Evolutionary conservation across 768 basidiomycete species (phyloP).

Genomic region (Boletus coccyginus): DNA sequence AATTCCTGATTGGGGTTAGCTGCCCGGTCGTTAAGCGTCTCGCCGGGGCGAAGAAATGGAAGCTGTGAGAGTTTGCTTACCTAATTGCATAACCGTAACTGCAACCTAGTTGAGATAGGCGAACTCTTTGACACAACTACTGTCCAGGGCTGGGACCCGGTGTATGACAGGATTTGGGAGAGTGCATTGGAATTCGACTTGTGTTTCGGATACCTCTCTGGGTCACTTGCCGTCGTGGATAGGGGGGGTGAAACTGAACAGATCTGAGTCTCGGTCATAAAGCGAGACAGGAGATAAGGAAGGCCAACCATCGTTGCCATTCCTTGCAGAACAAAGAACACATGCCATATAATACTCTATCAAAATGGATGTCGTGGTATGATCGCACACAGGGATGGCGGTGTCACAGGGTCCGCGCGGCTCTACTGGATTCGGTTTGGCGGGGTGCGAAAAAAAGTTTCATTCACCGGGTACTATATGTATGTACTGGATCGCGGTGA

Average conservation of each 20-base stretch:
- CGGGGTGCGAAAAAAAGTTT: constrained; percentile 20
- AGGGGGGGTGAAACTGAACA: not conserved
- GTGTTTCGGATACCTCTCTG: constrained; percentile 12
- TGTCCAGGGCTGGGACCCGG: constrained; percentile 17
- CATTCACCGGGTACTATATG: not conserved
- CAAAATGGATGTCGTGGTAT: constrained; percentile 9
- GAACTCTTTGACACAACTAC: constrained; percentile 12
- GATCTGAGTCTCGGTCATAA: constrained; percentile 12
- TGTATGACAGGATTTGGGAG: constrained; percentile 22
- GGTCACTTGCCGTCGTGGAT: constrained; percentile 2
- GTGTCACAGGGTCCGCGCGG: constrained; percentile 12
- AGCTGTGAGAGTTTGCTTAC: constrained; percentile 21
- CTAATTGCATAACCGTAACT: constrained; percentile 18
- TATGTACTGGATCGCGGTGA: not conserved
- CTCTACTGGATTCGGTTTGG: not conserved
- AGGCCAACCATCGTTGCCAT: not conserved
- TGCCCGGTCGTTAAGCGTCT: constrained; percentile 22
- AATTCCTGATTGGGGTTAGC: constrained; percentile 9
- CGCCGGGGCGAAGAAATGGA: constrained; percentile 27
- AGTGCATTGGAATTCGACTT: constrained; percentile 1
- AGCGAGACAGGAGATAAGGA: constrained; percentile 6
- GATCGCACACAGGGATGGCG: constrained; percentile 1
- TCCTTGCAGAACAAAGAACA: constrained; percentile 8
- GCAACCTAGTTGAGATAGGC: constrained; percentile 13
- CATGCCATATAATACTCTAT: constrained; percentile 5